Conservation (phyloP, 441 rosid species). For the Gossypium davidsonii region DNA sequence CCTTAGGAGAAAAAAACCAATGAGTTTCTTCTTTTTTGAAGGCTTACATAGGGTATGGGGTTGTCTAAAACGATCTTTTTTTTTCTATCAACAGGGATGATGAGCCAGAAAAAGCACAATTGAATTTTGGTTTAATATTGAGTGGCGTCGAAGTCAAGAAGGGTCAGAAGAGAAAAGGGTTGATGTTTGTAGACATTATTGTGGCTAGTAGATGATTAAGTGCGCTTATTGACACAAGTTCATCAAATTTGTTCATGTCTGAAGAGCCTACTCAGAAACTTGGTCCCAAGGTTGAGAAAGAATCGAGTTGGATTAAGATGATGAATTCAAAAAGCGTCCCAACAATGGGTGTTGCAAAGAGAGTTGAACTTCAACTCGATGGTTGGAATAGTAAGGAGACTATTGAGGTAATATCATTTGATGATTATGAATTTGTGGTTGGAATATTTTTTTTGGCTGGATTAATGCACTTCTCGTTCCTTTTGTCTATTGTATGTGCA, state of each 20-base stretch:
- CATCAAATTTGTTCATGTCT: too few species aligned
- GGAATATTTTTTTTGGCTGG: not conserved
- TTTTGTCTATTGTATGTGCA: not conserved
- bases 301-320: not conserved
- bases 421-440: not conserved
- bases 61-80: not conserved
- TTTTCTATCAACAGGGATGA: not conserved
- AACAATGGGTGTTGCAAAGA: not conserved
- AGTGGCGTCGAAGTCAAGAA: not conserved
- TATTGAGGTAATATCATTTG: not conserved
- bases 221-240: not conserved
- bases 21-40: not conserved
- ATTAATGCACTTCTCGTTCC: not conserved
- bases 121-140: not conserved
- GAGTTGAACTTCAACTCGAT: not conserved
- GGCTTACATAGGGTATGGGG: not conserved
- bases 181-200: too few species aligned
- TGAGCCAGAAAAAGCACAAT: not conserved
- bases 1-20: not conserved
- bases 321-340: not conserved
- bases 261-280: too few species aligned
- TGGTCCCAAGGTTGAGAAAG: not conserved
- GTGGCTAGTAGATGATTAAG: not conserved
- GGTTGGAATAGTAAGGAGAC: not conserved
- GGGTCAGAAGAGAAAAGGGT: not conserved